A percentile compares a stretch with the other conserved stretches of the same genome.
Evolutionary conservation across 768 basidiomycete genomes (phyloP).

Genomic region (Xanthoconium stramineum): DNA sequence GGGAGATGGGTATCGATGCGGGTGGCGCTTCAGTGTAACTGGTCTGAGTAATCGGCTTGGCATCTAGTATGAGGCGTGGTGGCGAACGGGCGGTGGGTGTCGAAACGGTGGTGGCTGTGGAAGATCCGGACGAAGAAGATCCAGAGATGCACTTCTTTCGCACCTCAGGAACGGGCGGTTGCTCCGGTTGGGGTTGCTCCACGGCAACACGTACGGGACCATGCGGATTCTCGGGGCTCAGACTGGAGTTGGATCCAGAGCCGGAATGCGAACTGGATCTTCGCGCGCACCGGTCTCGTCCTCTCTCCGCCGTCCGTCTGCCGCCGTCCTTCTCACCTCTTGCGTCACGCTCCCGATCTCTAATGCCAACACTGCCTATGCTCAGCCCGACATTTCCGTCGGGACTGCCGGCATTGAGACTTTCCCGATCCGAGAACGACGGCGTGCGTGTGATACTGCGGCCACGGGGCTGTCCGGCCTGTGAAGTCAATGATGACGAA

Average conservation of each 20-base stretch:
- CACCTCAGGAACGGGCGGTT: slow-evolving; percentile 6
- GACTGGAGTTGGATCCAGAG: slow-evolving; percentile 37
- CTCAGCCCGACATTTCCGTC: slow-evolving; percentile 32
- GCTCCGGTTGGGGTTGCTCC: slow-evolving; percentile 10
- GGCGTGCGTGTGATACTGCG: slow-evolving; percentile 54
- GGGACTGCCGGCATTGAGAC: slow-evolving; percentile 37
- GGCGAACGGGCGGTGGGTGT: slow-evolving; percentile 16
- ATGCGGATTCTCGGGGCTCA: slow-evolving; percentile 28
- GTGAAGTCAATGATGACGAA: slow-evolving; percentile 33
- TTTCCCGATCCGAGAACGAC: slow-evolving; percentile 53
- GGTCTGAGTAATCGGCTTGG: slow-evolving; percentile 27
- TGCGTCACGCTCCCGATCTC: slow-evolving; percentile 31
- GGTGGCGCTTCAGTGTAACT: slow-evolving; percentile 21
- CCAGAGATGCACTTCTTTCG: slow-evolving; percentile 14
- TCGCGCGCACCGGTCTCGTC: slow-evolving; percentile 29
- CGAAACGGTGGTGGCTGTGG: slow-evolving; percentile 12
- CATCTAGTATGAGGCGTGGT: slow-evolving; percentile 28
- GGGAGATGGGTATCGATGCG: slow-evolving; percentile 22
- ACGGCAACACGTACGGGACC: neutral
- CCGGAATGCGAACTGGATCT: slow-evolving; percentile 22
- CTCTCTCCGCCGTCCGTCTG: slow-evolving; percentile 27
- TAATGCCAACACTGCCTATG: slow-evolving; percentile 31
- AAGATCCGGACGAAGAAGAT: slow-evolving; percentile 30
- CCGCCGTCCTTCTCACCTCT: slow-evolving; percentile 24
- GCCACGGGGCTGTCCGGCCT: slow-evolving; percentile 40